These are phyloP conservation scores for Wickerhamomyces alni DNA, from an alignment of 805 yeast genomes.

Conservation along the genomic window DNA sequence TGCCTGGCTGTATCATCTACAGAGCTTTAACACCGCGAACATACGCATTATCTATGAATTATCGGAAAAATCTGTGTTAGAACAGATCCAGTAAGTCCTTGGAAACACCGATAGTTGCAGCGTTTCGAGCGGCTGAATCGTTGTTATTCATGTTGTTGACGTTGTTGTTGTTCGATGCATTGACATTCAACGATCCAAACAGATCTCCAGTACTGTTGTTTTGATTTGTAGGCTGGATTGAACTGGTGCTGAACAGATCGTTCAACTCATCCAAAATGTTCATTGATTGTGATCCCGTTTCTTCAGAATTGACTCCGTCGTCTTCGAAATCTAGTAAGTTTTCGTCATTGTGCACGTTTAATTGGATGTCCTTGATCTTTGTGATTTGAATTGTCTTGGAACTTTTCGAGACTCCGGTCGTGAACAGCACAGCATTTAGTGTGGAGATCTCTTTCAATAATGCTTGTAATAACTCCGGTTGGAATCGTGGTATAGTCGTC, in stretches of 20 bases:
- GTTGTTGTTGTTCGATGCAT: too few species aligned
- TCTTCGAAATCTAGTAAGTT: conserved; percentile 83
- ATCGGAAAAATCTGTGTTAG: conserved; percentile 1
- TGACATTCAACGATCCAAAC: too few species aligned
- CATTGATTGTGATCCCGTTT: conserved; percentile 20
- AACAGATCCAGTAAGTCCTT: conserved; percentile 20
- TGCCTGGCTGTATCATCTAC: too few species aligned
- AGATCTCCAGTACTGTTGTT: not conserved
- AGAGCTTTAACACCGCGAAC: too few species aligned
- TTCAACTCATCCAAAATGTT: conserved; percentile 67
- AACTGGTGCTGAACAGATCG: conserved; percentile 52
- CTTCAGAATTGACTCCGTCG: conserved; percentile 27
- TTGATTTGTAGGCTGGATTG: conserved; percentile 21
- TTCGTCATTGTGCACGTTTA: conserved; percentile 77
- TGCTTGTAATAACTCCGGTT: conserved; percentile 60
- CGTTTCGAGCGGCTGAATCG: too few species aligned
- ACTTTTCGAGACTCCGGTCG: conserved; percentile 51
- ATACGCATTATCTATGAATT: too few species aligned
- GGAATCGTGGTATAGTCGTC: conserved; percentile 65
- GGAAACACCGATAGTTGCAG: conserved; percentile 5
- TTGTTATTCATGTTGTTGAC: not conserved
- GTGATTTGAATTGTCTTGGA: conserved; percentile 35
- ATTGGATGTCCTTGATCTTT: conserved; percentile 72
- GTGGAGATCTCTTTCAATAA: conserved; percentile 75
- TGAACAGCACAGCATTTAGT: conserved; percentile 83